Base-by-base conservation (phyloP, 768 basidiomycete species). In the Psilocybe cyanescens region DNA sequence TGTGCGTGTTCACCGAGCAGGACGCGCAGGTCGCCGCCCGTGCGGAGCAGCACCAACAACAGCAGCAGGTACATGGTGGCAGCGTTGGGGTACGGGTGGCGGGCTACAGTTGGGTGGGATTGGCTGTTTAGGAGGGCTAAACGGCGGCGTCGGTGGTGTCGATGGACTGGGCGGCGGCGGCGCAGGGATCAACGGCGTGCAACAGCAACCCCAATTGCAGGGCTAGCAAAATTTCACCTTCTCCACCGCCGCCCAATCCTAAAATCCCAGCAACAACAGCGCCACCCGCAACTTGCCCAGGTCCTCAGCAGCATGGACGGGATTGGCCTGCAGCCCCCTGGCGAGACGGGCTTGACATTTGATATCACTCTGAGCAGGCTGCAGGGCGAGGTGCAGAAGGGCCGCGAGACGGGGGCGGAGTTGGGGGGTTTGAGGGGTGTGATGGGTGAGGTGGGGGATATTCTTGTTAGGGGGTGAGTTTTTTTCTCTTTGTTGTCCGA, bases 361-460 rank as follows among this genome's bases (percentile, higher is more conserved):
- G 96, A 98, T 68, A 92, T 95, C 67, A 94, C 98, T 55, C 77
- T 98, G 48, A 91, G 83, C 58, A 86, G 93, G 37, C 79, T 99
- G 2, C 96, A 98, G 72, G 88, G 89, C 64, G 96, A 99, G 72
- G 86, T 99, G n/a, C 90, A 92, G 76, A 97, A 97, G 78, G 95
- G 93, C 69, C 86, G 94, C 16, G 97, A 99, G 71, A 97, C 96
- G 0, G 93, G 94, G 12, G 81, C 88, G 0, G 96, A 99, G 70
- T 79, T 99, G 3, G 86, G 88, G 63, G 85, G 85, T 0, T 77
- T 98, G 33, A 89, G 85, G 14, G 84, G 84, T 11, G 83, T 91
- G 3, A 93, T 99, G 86, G 85, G 80, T 45, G 95, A 97, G n/a
- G 92, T 98, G 47, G 90, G 94, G 61, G 94, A 97, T 67, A 95